Conservation (phyloP, 768 basidiomycete genomes). For the Amanita exitialis region DNA sequence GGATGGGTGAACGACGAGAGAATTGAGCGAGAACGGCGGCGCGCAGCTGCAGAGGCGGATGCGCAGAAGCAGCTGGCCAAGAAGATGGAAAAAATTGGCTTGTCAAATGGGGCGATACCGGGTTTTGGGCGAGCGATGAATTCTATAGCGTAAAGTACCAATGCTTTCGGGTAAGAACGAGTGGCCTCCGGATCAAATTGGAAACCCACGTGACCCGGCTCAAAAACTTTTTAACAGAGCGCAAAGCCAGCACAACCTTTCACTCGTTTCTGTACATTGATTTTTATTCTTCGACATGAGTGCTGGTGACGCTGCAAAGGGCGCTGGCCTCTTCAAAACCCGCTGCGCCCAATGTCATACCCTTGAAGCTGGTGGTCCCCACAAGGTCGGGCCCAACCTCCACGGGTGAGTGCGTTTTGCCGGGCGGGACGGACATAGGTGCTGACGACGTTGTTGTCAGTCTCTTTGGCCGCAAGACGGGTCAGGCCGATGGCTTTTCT, state of each 20-base stretch:
- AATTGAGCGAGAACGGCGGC: conserved; percentile 23
- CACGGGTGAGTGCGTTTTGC: conserved; percentile 55
- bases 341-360: conserved; percentile 95
- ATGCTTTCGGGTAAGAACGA: too few relatives aligned
- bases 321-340: conserved; percentile 94
- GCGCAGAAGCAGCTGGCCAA: neutral
- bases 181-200: conserved; percentile 3
- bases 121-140: too few relatives aligned
- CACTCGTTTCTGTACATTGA: neutral
- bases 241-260: too few relatives aligned
- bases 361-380: conserved; percentile 58
- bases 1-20: conserved; percentile 35
- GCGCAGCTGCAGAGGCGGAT: conserved; percentile 11
- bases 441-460: conserved; percentile 24
- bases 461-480: conserved; percentile 78
- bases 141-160: too few relatives aligned
- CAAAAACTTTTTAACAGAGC: neutral
- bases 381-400: conserved; percentile 94
- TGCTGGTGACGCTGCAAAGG: conserved; percentile 76
- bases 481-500: conserved; percentile 75
- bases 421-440: neutral
- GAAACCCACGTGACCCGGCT: neutral
- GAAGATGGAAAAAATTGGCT: neutral
- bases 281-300: neutral
- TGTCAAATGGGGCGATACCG: too few relatives aligned